These are phyloP conservation scores for Yamadazyma sp. DNA, from an alignment of 1,139 yeast genomes.

Conservation along the genomic window DNA sequence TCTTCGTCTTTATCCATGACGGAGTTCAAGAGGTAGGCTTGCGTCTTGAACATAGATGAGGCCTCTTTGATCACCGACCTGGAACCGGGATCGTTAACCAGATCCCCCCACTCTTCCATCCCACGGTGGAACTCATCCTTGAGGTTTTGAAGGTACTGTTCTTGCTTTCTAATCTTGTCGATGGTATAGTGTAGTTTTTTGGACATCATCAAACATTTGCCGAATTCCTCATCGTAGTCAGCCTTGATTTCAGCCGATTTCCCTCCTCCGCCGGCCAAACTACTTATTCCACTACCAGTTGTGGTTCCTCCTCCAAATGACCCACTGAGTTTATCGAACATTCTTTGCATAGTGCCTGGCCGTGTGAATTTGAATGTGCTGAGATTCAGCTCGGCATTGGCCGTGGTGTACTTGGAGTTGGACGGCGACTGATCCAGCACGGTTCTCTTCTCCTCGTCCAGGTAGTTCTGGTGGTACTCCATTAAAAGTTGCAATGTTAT, in stretches of 20 bases:
- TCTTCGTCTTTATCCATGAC: conserved; percentile 9
- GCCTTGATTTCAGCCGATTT: neutral
- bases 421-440: neutral
- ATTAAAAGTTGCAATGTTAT: neutral
- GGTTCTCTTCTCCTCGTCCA: neutral
- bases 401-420: conserved; percentile 6
- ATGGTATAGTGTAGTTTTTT: conserved; percentile 12
- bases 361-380: conserved; percentile 15
- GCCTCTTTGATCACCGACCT: conserved; percentile 11
- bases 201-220: conserved; percentile 7
- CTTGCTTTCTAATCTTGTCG: conserved; percentile 13
- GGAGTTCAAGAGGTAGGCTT: conserved; percentile 3
- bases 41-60: conserved; percentile 8
- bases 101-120: conserved; percentile 11
- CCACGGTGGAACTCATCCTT: conserved; percentile 12
- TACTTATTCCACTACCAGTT: too few species aligned
- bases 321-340: conserved; percentile 26
- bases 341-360: conserved; percentile 30
- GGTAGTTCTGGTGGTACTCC: neutral
- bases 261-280: too few species aligned
- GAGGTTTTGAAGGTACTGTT: conserved; percentile 10
- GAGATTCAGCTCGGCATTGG: conserved; percentile 1
- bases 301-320: conserved; percentile 15
- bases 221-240: conserved; percentile 2
- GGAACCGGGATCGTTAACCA: conserved; percentile 6